A percentile compares a stretch with the other conserved stretches of the same genome.
Evolutionary conservation across 2,329 filamentous ascomycete species (phyloP).

Genomic region (Rhynchosporium graminicola): DNA sequence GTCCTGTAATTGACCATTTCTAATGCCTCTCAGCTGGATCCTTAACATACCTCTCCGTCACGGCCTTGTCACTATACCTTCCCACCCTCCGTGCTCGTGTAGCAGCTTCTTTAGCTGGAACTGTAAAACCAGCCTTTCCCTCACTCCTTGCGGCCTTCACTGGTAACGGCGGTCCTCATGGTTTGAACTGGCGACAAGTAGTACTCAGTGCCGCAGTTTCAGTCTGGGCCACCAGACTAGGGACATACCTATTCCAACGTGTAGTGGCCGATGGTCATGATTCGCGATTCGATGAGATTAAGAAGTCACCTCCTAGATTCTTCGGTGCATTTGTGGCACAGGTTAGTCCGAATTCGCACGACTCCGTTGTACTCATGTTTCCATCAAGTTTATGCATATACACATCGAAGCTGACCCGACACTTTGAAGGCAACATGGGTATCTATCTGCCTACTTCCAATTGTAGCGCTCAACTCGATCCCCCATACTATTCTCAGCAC

Average conservation of each 20-base stretch:
- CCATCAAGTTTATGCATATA: too few relatives aligned
- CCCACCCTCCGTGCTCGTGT: conserved; percentile 57
- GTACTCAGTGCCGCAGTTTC: conserved; percentile 55
- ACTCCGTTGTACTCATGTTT: too few relatives aligned
- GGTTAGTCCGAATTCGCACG: conserved; percentile 36
- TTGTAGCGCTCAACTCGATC: conserved; percentile 63
- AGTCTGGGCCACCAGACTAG: conserved; percentile 64
- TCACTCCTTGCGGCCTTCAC: conserved; percentile 49
- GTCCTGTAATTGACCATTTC: not conserved
- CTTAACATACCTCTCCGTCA: conserved; percentile 65
- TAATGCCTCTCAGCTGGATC: conserved; percentile 52
- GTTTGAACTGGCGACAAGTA: conserved; percentile 64
- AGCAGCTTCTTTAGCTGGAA: conserved; percentile 47
- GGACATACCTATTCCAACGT: conserved; percentile 63
- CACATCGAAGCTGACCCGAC: conserved; percentile 37
- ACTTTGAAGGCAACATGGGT: conserved; percentile 62
- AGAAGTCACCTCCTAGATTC: conserved; percentile 54
- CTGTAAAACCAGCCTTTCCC: conserved; percentile 47
- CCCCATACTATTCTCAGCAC: conserved; percentile 54
- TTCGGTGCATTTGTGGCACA: conserved; percentile 58
- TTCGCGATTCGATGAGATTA: conserved; percentile 57
- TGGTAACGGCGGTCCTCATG: conserved; percentile 42
- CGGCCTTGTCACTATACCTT: conserved; percentile 61
- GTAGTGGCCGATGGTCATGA: conserved; percentile 61
- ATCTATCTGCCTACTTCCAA: conserved; percentile 64